Conservation (phyloP, 2,329 filamentous ascomycete species). For the Exophiala phaeomuriformis region DNA sequence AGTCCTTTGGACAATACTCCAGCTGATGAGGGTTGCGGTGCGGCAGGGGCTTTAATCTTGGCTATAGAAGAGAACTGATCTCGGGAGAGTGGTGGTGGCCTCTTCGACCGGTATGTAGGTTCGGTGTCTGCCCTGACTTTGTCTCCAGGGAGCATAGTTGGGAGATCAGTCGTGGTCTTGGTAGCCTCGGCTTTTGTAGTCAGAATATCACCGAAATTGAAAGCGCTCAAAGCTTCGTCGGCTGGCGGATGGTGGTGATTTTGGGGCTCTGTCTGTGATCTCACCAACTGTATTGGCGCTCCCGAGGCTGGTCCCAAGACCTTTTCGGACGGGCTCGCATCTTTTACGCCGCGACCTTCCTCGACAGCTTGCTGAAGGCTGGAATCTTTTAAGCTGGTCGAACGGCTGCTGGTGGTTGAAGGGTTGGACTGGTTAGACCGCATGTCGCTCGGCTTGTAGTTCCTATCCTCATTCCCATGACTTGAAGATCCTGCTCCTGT, state of each 20-base stretch:
- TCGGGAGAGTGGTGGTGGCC: conserved; percentile 21
- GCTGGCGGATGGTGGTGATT: not conserved
- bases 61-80: conserved; percentile 2
- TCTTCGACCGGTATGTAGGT: conserved; percentile 23
- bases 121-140: conserved; percentile 11
- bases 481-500: conserved; percentile 17
- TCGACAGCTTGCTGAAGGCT: conserved; percentile 5
- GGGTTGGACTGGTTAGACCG: conserved; percentile 11
- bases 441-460: conserved; percentile 1
- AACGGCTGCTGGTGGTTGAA: conserved; percentile 2
- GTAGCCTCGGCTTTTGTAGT: not conserved
- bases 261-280: conserved; percentile 4
- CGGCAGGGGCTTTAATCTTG: conserved; percentile 8
- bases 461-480: not conserved
- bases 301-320: not conserved
- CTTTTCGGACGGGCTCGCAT: not conserved
- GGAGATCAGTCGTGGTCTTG: not conserved
- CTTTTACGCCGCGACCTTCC: not conserved
- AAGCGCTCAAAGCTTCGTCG: conserved; percentile 7
- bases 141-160: not conserved
- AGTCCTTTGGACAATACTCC: conserved; percentile 14
- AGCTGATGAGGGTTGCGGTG: conserved; percentile 16
- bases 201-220: conserved; percentile 8
- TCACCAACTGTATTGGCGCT: not conserved
- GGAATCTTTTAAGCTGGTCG: conserved; percentile 2